Base-by-base conservation (phyloP, 352 stramenopile genomes). In the Phytophthora pinifolia region DNA sequence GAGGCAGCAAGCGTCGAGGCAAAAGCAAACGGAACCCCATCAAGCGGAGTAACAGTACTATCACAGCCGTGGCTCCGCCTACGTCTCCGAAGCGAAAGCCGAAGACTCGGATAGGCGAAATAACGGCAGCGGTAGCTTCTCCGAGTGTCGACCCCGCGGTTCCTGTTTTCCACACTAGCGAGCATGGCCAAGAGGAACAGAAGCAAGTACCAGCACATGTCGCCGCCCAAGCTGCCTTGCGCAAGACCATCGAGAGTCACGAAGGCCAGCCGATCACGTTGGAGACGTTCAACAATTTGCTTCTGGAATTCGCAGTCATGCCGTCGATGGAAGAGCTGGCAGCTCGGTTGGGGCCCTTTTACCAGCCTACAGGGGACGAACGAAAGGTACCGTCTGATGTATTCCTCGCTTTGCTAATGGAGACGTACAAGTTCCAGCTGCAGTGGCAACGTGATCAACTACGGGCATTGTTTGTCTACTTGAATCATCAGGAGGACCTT, bases 361-460 rank as follows among this genome's bases (percentile, higher is more conserved):
- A 85, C 41, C 70, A 61, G 14, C 49, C 72, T 30, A 85, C 65
- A 12, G 74, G 74, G 3, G 74, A 87, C n/a, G 76, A 89, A 34
- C 65, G 59, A 6, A 85, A 87, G 35, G 43, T 89, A 14, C 50
- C 74, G 2, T 33, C 68, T 9, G 73, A 83, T 14, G 54, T 89
- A 3, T 83, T 82, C 22, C 59, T 86, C 4, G 58, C 68, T 4
- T 47, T 89, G 0, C 31, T 79, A 0, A 58, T 81, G 33, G 76
- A 84, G 34, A 54, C 62, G 38, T 89, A 78, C 52, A 51, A 53
- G 3, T 61, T 67, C 14, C 79, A 89, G 47, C 18, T 74, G 2
- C 51, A 73, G 9, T 87, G 74, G 74, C 70, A 72, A 1, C 73
- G 70, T 20, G 62, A 67, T 22, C 72, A 77, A 29, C 48, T 86